A percentile compares a stretch with the other conserved stretches of the same genome.
These are phyloP conservation scores for Fusarium stilboides DNA, from an alignment of 2,329 filamentous ascomycete genomes.

Conservation along the genomic window DNA sequence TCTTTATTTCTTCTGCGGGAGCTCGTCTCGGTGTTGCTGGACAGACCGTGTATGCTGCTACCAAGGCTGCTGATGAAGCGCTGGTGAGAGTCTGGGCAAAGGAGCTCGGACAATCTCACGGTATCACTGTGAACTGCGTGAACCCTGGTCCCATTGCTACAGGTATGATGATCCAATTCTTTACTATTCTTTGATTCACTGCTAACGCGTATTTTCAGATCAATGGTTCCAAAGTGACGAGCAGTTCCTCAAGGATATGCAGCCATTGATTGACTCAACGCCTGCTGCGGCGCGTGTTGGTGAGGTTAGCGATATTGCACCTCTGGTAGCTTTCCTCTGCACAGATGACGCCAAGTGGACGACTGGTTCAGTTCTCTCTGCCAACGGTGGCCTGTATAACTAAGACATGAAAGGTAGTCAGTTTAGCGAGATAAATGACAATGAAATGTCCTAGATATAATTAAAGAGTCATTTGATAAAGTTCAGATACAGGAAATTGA, in stretches of 20 bases:
- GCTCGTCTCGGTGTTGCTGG: conserved; percentile 51
- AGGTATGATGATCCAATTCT: conserved; percentile 8
- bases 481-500: not conserved
- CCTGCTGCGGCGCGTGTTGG: conserved; percentile 52
- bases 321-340: conserved; percentile 53
- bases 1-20: conserved; percentile 54
- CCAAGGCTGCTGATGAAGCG: conserved; percentile 54
- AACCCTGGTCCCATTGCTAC: conserved; percentile 52
- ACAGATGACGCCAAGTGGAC: conserved; percentile 51
- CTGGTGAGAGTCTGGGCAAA: conserved; percentile 51
- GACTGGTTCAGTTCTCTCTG: conserved; percentile 50
- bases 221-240: conserved; percentile 50
- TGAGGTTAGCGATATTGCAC: conserved; percentile 52
- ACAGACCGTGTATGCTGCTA: conserved; percentile 53
- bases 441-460: not conserved
- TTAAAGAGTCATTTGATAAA: not conserved
- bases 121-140: conserved; percentile 52
- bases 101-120: conserved; percentile 52
- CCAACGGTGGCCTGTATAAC: conserved; percentile 50
- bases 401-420: not conserved
- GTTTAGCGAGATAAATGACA: not conserved
- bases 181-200: not conserved
- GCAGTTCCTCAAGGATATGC: conserved; percentile 52
- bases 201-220: conserved; percentile 4
- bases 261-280: conserved; percentile 51